Percentiles rank a stretch among this genome's conserved stretches.
Evolutionary conservation across 2,329 filamentous ascomycete species (phyloP).

Genomic region (Neofusicoccum ribis): DNA sequence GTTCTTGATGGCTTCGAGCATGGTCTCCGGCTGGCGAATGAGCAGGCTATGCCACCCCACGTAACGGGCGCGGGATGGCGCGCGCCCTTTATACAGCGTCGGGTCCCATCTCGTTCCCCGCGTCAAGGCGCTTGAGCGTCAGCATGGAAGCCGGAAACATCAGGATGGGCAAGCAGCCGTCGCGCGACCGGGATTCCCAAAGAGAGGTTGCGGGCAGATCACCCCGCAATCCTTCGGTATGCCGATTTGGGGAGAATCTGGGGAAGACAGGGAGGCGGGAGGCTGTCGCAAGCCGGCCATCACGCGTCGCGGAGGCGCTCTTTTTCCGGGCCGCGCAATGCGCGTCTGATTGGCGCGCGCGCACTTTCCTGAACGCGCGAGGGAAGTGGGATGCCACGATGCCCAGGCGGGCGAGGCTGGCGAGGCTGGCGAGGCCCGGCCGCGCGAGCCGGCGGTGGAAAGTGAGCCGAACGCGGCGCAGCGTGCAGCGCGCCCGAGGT

Average conservation of each 20-base stretch:
- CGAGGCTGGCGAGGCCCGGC: neutral
- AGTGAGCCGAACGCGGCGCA: slow-evolving; percentile 17
- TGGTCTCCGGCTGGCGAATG: neutral
- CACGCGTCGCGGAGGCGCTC: neutral
- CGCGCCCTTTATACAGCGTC: neutral
- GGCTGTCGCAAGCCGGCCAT: neutral
- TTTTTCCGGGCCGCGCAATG: neutral
- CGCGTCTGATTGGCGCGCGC: neutral
- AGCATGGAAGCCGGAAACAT: neutral
- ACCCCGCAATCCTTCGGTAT: slow-evolving; percentile 14
- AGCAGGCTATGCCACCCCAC: neutral
- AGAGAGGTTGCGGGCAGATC: slow-evolving; percentile 10
- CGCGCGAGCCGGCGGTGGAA: neutral
- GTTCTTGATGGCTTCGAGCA: slow-evolving; percentile 10
- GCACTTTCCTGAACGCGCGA: neutral
- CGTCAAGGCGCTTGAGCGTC: neutral
- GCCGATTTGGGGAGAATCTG: slow-evolving; percentile 10
- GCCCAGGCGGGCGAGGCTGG: neutral
- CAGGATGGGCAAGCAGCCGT: neutral
- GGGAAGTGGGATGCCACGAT: neutral
- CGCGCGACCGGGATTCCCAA: slow-evolving; percentile 5
- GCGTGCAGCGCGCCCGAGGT: neutral
- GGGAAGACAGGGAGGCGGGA: slow-evolving; percentile 7
- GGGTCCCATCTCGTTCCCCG: neutral
- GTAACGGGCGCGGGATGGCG: neutral